Evolutionary conservation across 108 stramenopile genomes (phyloP).

Genomic region (Schizochytrium sp.): DNA sequence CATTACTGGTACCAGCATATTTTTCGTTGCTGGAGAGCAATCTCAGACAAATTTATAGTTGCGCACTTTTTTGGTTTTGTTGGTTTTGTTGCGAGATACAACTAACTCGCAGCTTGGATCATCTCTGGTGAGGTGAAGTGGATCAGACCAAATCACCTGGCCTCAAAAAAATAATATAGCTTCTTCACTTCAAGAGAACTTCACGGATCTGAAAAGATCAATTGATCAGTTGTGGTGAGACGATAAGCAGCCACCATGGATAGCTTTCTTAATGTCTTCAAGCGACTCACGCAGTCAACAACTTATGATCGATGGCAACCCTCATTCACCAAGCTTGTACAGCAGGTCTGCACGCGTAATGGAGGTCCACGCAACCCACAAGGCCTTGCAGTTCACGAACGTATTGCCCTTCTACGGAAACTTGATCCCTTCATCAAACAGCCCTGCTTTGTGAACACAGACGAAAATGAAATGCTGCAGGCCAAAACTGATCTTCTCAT

Average conservation of each 20-base stretch:
- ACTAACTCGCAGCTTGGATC: too few relatives aligned
- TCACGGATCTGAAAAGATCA: too few relatives aligned
- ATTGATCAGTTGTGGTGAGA: too few relatives aligned
- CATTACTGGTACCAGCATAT: too few relatives aligned
- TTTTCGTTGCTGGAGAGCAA: too few relatives aligned
- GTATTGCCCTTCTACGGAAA: constrained; percentile 37
- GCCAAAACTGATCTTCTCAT: constrained; percentile 35
- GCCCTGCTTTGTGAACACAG: constrained; percentile 25
- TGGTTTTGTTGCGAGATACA: too few relatives aligned
- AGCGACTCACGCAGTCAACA: constrained; percentile 23
- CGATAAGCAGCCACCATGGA: background rate
- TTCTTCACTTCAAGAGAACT: too few relatives aligned
- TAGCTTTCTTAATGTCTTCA: constrained; percentile 44
- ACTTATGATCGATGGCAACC: constrained; percentile 5
- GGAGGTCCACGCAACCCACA: background rate
- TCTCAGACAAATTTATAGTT: too few relatives aligned
- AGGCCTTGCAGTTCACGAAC: constrained; percentile 18
- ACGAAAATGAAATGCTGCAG: constrained; percentile 57
- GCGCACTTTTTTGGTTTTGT: too few relatives aligned
- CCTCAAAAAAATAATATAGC: too few relatives aligned
- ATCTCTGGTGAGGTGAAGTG: too few relatives aligned
- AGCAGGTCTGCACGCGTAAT: constrained; percentile 28
- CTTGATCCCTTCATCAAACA: constrained; percentile 46
- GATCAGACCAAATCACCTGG: too few relatives aligned
- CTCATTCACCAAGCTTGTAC: constrained; percentile 36